Evolutionary conservation across 1,139 yeast species (phyloP).

Genomic region (Kodamaea anthophila): DNA sequence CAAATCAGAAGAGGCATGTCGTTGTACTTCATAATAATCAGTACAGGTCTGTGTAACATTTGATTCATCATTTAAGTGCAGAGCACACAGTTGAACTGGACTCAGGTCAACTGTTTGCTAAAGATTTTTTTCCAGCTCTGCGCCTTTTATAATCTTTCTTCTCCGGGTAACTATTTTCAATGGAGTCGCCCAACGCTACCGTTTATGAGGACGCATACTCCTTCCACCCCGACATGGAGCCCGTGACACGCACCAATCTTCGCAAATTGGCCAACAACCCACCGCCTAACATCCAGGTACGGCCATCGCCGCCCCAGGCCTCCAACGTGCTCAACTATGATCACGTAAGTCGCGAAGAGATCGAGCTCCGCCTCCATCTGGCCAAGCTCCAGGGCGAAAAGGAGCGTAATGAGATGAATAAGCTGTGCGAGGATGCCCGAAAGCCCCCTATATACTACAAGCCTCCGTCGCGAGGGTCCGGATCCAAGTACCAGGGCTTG

Average conservation of each 20-base stretch:
- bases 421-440: slow-evolving; percentile 6
- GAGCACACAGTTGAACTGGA: slow-evolving; percentile 6
- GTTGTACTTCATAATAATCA: slow-evolving; percentile 22
- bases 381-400: slow-evolving; percentile 13
- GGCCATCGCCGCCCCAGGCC: slow-evolving; percentile 2
- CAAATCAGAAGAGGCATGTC: slow-evolving; percentile 24
- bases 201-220: slow-evolving; percentile 16
- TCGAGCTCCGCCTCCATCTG: slow-evolving; percentile 16
- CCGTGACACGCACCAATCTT: slow-evolving; percentile 4
- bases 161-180: slow-evolving; percentile 9
- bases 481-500: slow-evolving; percentile 23
- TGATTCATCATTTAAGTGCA: slow-evolving; percentile 25
- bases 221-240: slow-evolving; percentile 23
- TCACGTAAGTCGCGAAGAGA: slow-evolving; percentile 13
- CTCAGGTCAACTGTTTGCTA: slow-evolving; percentile 6
- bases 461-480: slow-evolving; percentile 28
- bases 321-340: slow-evolving; percentile 1
- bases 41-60: slow-evolving; percentile 41
- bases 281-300: slow-evolving; percentile 8
- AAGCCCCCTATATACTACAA: slow-evolving; percentile 27
- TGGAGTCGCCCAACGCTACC: slow-evolving; percentile 6
- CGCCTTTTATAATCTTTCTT: slow-evolving; percentile 3
- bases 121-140: no score
- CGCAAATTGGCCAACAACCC: slow-evolving; percentile 9
- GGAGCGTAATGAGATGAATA: slow-evolving; percentile 8